Base-by-base conservation (phyloP, 768 basidiomycete species). In the Phlebiopsis flavidoalba region DNA sequence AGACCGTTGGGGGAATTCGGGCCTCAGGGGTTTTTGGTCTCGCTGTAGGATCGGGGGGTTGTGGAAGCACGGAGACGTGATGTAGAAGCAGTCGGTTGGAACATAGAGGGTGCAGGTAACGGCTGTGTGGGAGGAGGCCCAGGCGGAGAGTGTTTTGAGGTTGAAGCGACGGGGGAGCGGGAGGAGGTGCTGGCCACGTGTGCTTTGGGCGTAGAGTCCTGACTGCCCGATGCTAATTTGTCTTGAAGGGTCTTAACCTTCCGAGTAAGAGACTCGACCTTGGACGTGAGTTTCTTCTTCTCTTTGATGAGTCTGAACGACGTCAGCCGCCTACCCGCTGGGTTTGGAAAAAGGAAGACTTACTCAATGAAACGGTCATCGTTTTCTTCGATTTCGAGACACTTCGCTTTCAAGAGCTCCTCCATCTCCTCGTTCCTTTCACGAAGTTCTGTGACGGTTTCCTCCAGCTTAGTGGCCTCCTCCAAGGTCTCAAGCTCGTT, bases 291-390 rank as follows among this genome's bases (percentile, higher is more conserved):
- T 65, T 88, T 91, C 77, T 91, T 92, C 74, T 89, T 91, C 64
- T 87, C 85, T 72, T 91, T 92, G 63, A 89, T 70, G 70, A 89
- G 83, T 65, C 91, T 93, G 65, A 22, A 46, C 52, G 36, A 45
- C 37, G 47, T 56, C 26, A 65, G 53, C 54, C 4, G 8, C 19
- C 5, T 5, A 36, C 4, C 31, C 31, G 26, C 14, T 31, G 26
- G 6, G 26, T 31, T 26, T 31, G 33, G 10, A 3, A n/a, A 62
- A 21, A 3, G 4, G 17, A 22, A 8, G n/a, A 78, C 87, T 65
- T 73, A 93, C 91, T 87, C 88, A 61, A 93, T 82, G 55, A 85
- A 83, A 37, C 83, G 83, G 68, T 93, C 91, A 66, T 93, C 91
- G 59, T 93, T 89, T 66, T 88, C 89, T 68, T 93, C 91, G 59